Percentiles rank a stretch among this genome's conserved stretches.
These are phyloP conservation scores for Scleromitrula shiraiana DNA, from an alignment of 2,329 filamentous ascomycete species.

Conservation along the genomic window DNA sequence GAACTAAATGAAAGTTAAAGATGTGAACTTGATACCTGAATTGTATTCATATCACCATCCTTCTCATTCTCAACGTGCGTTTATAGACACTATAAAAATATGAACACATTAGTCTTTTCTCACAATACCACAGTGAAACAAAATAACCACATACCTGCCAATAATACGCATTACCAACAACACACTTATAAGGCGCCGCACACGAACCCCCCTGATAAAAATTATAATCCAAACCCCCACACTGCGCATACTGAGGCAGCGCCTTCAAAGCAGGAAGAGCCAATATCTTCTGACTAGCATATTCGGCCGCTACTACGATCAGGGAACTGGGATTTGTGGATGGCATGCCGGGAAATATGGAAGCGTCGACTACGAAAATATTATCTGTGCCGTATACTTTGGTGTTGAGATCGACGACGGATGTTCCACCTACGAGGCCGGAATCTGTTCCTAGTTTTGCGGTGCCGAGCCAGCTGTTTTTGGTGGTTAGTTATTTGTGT, in stretches of 20 bases:
- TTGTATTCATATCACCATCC: neutral
- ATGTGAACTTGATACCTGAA: no score
- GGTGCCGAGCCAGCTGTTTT: conserved; percentile 42
- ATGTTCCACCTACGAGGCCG: conserved; percentile 39
- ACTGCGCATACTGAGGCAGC: conserved; percentile 16
- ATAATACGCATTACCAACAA: conserved; percentile 17
- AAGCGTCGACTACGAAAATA: conserved; percentile 54
- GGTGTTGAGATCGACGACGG: conserved; percentile 55
- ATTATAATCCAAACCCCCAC: conserved; percentile 19
- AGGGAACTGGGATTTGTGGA: conserved; percentile 60
- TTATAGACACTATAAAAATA: neutral
- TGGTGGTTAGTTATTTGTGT: neutral
- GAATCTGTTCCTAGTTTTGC: conserved; percentile 50
- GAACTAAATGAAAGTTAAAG: neutral
- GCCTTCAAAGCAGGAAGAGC: conserved; percentile 10
- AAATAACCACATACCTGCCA: conserved; percentile 14
- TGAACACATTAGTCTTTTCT: neutral
- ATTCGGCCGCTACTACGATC: conserved; percentile 56
- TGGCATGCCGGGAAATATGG: conserved; percentile 51
- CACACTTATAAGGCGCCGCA: conserved; percentile 12
- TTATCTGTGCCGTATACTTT: conserved; percentile 62
- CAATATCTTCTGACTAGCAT: conserved; percentile 30
- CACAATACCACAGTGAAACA: neutral
- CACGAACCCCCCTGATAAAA: conserved; percentile 12
- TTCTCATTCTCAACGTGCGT: no score